These are phyloP conservation scores for Fusarium dlaminii DNA, from an alignment of 2,329 filamentous ascomycete genomes.

Conservation along the genomic window DNA sequence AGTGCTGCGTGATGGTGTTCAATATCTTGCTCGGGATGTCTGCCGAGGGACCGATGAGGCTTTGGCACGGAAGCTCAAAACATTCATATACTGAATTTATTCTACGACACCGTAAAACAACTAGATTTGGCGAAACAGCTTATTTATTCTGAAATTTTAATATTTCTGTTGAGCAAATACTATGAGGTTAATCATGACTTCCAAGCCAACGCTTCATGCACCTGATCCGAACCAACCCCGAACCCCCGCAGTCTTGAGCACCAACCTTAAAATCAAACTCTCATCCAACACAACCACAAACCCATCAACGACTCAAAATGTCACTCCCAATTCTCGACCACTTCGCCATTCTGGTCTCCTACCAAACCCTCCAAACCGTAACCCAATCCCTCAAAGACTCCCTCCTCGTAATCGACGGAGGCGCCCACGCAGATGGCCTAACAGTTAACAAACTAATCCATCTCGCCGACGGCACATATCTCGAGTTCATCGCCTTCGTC, in stretches of 20 bases:
- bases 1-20: background rate
- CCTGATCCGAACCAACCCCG: constrained; percentile 26
- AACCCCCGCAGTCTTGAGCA: constrained; percentile 24
- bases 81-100: background rate
- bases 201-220: background rate
- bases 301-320: background rate
- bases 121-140: rapidly evolving
- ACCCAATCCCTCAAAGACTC: constrained; percentile 61
- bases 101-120: rapidly evolving
- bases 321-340: constrained; percentile 63
- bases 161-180: too few species aligned
- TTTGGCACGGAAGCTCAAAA: background rate
- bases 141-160: rapidly evolving
- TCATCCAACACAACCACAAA: background rate
- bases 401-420: constrained; percentile 69
- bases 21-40: background rate
- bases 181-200: background rate
- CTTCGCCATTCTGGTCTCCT: constrained; percentile 70
- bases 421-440: constrained; percentile 67
- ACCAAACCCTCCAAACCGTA: constrained; percentile 55
- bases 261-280: background rate
- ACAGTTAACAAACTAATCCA: constrained; percentile 71
- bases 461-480: constrained; percentile 70
- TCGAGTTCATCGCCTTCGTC: constrained; percentile 73
- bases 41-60: background rate